Conservation (phyloP, 2,329 filamentous ascomycete species). For the Fusarium goolgardi region DNA sequence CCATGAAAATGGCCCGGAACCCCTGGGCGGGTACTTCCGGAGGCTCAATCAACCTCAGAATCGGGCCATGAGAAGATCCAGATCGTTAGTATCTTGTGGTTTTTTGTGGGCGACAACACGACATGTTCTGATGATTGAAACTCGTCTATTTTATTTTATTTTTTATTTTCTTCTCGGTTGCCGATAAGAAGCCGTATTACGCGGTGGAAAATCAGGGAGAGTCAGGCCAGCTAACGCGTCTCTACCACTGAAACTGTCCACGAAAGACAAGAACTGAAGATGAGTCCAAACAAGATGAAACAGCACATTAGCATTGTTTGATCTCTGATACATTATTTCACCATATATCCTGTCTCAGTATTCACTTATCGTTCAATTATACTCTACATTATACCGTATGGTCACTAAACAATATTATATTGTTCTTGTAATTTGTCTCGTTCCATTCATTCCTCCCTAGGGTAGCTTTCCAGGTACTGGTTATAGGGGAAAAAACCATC, state of each 20-base stretch:
- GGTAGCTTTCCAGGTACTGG: slow-evolving; percentile 1
- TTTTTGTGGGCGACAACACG: slow-evolving; percentile 13
- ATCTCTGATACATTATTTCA: not conserved
- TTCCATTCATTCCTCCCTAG: not conserved
- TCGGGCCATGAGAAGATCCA: slow-evolving; percentile 19
- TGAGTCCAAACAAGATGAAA: not conserved
- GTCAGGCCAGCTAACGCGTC: not conserved
- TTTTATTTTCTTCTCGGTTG: not conserved
- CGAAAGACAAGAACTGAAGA: not conserved
- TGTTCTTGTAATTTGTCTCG: not conserved
- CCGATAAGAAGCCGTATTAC: slow-evolving; percentile 3
- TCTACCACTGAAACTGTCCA: not conserved
- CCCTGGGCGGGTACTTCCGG: slow-evolving; percentile 35
- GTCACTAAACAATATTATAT: not conserved
- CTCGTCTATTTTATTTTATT: not conserved
- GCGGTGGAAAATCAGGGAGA: not conserved
- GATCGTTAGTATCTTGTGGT: slow-evolving; percentile 3
- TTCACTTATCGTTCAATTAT: not conserved
- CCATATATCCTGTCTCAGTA: not conserved
- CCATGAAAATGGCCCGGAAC: slow-evolving; percentile 17
- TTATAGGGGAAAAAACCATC: slow-evolving; percentile 16
- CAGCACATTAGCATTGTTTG: not conserved
- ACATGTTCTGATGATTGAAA: slow-evolving; percentile 8
- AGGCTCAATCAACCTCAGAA: slow-evolving; percentile 14
- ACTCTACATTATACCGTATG: not conserved